Base-by-base conservation (phyloP, 306 rosid species). In the Cajanus cajan region DNA sequence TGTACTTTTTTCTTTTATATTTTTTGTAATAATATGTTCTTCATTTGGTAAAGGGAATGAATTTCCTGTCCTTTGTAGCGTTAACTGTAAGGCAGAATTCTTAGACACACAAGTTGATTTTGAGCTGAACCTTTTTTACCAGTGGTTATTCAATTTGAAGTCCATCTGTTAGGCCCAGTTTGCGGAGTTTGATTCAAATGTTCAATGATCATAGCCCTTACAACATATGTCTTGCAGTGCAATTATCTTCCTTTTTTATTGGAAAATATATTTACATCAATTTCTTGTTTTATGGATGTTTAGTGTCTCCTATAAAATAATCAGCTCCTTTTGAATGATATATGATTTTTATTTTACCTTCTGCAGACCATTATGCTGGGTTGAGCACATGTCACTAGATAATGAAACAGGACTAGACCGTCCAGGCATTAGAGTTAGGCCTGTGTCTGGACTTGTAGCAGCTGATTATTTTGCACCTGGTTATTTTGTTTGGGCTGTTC, bases 391-490 rank as follows among this genome's bases (percentile, higher is more conserved):
- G 97, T 92, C 97, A 66, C 83, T 92, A 71, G 91, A 92, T 80
- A 90, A 92, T 85, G 97, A 90, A 83, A 92, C 97, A 50, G 97
- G 97, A 82, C 75, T 92, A 80, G 94, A 92, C 84, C 88, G 47
- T 19, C 68, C 87, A n/a, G 93, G 93, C 68, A 79, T 92, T 80
- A 84, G 97, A 86, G 89, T 92, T 47, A 90, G 97, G 84, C 93
- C 97, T 67, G 94, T 92, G 36, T 88, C 97, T n/a, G 97, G 97
- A 79, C 97, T 92, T 82, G 97, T 92, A 67, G 97, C 97, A n/a
- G 97, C 97, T 84, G 97, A 92, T 84, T 92, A 92, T 82, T 92
- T 92, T 82, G 94, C 97, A 74, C 97, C 94, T 0, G 97, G 97
- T 88, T 92, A 92, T 84, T 92, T 92, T 81, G 94, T 92, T 14